Percentiles rank a stretch among this genome's conserved stretches.
These are phyloP conservation scores for Plantago lanceolata DNA, from an alignment of 305 asterid genomes.

Conservation along the genomic window DNA sequence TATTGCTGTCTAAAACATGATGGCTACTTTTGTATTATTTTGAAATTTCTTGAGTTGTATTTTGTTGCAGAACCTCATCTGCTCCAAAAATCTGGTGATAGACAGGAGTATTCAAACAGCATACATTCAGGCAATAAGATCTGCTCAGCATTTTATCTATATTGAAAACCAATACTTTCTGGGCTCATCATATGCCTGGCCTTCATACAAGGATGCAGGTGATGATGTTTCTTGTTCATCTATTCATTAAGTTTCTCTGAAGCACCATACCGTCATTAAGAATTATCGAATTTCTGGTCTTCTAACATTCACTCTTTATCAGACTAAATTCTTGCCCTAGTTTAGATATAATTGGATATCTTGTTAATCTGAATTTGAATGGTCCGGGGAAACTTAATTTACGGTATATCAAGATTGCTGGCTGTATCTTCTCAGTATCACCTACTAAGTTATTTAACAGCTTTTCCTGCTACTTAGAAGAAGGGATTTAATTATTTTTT, in stretches of 20 bases:
- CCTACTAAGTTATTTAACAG: constrained; percentile 7
- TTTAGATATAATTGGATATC: constrained; percentile 9
- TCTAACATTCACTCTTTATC: background rate
- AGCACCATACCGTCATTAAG: constrained; percentile 11
- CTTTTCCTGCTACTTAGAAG: constrained; percentile 9
- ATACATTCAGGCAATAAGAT: constrained; percentile 83
- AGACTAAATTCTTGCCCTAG: background rate
- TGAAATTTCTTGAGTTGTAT: constrained; percentile 8
- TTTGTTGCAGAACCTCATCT: constrained; percentile 58
- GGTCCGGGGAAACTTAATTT: background rate
- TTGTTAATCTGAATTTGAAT: constrained; percentile 7
- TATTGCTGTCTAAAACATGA: constrained; percentile 5
- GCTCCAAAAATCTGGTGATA: constrained; percentile 61
- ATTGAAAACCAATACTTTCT: constrained; percentile 89
- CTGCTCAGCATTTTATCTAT: constrained; percentile 81
- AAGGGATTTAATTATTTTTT: background rate
- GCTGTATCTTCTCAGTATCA: constrained; percentile 8
- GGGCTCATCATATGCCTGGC: constrained; percentile 91
- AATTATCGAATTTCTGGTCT: constrained; percentile 7
- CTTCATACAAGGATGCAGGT: constrained; percentile 83
- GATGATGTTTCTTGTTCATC: constrained; percentile 23
- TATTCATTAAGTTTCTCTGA: constrained; percentile 4
- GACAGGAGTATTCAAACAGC: constrained; percentile 85
- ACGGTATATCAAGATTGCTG: constrained; percentile 3
- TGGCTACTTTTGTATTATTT: constrained; percentile 6